Percentiles rank a stretch among this genome's conserved stretches.
phyloP scores from a whole-genome alignment of 805 yeast genomes.

The Metschnikowia kofuensis region DNA sequence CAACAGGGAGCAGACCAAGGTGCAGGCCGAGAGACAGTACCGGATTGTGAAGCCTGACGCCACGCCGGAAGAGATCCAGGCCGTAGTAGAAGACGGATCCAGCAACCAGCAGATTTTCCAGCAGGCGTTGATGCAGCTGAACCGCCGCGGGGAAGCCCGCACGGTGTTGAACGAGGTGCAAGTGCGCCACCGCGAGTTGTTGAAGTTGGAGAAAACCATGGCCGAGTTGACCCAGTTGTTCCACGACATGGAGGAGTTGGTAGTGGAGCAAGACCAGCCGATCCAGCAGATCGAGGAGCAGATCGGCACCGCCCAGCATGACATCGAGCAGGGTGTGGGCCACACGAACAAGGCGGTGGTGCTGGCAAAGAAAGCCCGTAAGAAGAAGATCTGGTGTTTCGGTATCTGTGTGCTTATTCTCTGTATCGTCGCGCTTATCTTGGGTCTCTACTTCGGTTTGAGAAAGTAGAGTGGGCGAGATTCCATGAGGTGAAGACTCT shows the following conservation, averaged over 20 bases:
- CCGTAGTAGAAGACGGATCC: constrained; percentile 73
- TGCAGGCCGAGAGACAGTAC: constrained; percentile 90
- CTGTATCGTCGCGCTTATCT: constrained; percentile 62
- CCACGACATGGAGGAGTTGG: constrained; percentile 94
- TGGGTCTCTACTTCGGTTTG: constrained; percentile 57
- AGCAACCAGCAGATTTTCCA: constrained; percentile 91
- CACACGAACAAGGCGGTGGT: constrained; percentile 89
- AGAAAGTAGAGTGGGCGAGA: neutral
- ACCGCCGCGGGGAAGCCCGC: constrained; percentile 92
- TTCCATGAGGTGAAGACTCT: no score
- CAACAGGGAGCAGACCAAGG: constrained; percentile 78
- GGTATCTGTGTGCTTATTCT: constrained; percentile 59
- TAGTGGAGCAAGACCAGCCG: constrained; percentile 89
- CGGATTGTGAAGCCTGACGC: constrained; percentile 86
- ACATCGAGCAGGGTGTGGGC: constrained; percentile 91
- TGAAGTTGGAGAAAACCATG: constrained; percentile 92
- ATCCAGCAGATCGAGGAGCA: constrained; percentile 81
- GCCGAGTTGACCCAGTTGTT: constrained; percentile 92
- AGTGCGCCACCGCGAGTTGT: constrained; percentile 90
- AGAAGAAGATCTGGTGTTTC: constrained; percentile 83
- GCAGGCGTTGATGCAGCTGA: constrained; percentile 82
- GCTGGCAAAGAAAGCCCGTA: constrained; percentile 86
- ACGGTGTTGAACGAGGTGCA: constrained; percentile 95
- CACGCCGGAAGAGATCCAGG: constrained; percentile 76
- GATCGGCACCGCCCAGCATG: constrained; percentile 79